Percentiles rank a stretch among this genome's conserved stretches.
Conservation (phyloP, 306 rosid genomes). For the Vigna unguiculata region DNA sequence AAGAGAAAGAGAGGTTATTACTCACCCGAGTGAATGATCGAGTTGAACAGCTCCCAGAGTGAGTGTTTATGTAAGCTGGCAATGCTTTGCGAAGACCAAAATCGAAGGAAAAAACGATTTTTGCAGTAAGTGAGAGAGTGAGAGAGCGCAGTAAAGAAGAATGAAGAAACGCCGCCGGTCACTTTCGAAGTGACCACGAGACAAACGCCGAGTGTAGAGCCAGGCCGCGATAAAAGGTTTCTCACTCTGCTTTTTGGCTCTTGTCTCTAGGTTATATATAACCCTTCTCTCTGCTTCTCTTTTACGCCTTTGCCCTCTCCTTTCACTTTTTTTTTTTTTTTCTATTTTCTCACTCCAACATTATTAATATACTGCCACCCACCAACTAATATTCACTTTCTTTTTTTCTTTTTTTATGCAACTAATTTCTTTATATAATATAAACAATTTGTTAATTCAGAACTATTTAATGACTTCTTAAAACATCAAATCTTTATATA, state of each 20-base stretch:
- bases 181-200: slow-evolving; percentile 37
- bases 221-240: slow-evolving; percentile 36
- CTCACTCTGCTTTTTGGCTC: slow-evolving; percentile 7
- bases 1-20: neutral
- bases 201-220: slow-evolving; percentile 48
- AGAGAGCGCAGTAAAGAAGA: neutral
- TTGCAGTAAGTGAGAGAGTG: neutral
- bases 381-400: neutral
- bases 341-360: neutral
- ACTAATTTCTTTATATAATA: too few relatives aligned
- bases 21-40: slow-evolving; percentile 26
- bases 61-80: neutral
- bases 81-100: neutral
- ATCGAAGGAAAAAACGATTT: neutral
- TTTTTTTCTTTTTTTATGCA: too few relatives aligned
- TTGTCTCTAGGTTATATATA: slow-evolving; percentile 37
- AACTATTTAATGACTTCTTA: too few relatives aligned
- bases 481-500: too few relatives aligned
- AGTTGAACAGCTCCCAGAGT: neutral
- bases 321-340: neutral
- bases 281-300: slow-evolving; percentile 11
- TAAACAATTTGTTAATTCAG: too few relatives aligned
- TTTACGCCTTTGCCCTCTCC: slow-evolving; percentile 45
- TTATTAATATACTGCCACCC: neutral
- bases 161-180: slow-evolving; percentile 52